Evolutionary conservation across 2,329 filamentous ascomycete genomes (phyloP), one percentile per base, ranked within the genome.

Genomic region (Dichotomopilus funicola): DNA sequence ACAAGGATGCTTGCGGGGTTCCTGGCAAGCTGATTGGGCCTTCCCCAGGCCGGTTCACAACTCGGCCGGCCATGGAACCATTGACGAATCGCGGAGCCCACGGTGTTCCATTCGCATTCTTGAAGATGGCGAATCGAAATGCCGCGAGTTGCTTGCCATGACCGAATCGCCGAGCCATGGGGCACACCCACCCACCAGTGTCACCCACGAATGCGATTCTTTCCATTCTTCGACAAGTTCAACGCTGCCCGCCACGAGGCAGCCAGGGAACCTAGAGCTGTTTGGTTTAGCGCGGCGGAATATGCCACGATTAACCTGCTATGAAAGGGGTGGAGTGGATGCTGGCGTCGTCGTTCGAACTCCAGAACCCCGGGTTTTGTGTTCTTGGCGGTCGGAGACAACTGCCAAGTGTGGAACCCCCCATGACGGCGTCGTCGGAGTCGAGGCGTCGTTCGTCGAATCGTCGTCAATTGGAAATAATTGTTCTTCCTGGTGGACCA

Each of bases 81-180:
- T 61, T 61, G 59, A 31, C 59, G 57, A 61, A 61, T 61, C 54
- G 48, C 52, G 40, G 49, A 47, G 54, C 54, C 40, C 36, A 35
- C 35, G 37, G 19, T 49, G 48, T 42, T 44, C 38, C 47, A 51
- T 46, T 41, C 50, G 42, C 34, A 4, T 11, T 3, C 49, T 54
- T 36, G 54, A 49, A 46, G 38, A 38, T n/a, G 11, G 46, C 49
- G 49, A 59, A 54, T 53, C 7, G 53, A 60, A 54, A 31, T 60
- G 58, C 58, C 58, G 58, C 45, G 44, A 46, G 43, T 35, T 40
- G 55, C 19, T 27, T 27, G 54, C 54, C 55, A 57, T 56, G 49
- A 45, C 59, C 59, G 59, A 61, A 53, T 35, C 49, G 37, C 59
- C 59, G 59, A 61, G 49, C 19, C 4, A 36, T 27, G 19, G 19